Conservation (phyloP, 257 asterid genomes). For the Datura wrightii region DNA sequence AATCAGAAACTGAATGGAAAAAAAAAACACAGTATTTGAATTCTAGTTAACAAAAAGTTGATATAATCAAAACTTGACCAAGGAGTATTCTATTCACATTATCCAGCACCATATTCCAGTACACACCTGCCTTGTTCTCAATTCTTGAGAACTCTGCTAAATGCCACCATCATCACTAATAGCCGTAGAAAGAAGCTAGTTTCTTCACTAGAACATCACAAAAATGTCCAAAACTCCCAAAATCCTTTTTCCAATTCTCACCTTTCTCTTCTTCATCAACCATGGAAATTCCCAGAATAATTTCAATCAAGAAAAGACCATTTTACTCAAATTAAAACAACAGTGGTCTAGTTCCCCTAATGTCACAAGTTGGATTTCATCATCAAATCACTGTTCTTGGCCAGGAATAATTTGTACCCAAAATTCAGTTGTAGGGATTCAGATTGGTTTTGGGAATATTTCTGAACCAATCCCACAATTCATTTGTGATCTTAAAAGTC, state of each 20-base stretch:
- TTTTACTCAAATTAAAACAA: conserved; percentile 58
- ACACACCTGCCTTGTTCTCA: too few species aligned
- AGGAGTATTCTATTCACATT: too few species aligned
- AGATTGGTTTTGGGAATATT: not conserved
- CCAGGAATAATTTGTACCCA: conserved; percentile 64
- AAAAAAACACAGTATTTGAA: too few species aligned
- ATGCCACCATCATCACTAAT: not conserved
- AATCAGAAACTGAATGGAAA: too few species aligned
- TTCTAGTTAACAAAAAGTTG: too few species aligned
- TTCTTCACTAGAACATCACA: not conserved
- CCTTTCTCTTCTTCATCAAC: conserved; percentile 44
- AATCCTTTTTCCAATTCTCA: conserved; percentile 32
- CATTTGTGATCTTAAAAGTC: conserved; percentile 42
- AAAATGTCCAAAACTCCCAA: conserved; percentile 45
- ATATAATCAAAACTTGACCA: too few species aligned
- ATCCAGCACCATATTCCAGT: too few species aligned
- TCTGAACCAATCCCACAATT: conserved; percentile 36
- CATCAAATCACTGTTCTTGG: conserved; percentile 75
- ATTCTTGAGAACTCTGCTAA: too few species aligned
- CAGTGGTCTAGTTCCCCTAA: conserved; percentile 52
- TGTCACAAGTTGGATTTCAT: conserved; percentile 55
- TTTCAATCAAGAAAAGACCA: conserved; percentile 48
- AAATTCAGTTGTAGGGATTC: conserved; percentile 48
- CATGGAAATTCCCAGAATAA: conserved; percentile 56
- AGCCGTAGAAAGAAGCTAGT: not conserved